Conservation (phyloP, 2,329 filamentous ascomycete genomes). For the Cercospora sp. region DNA sequence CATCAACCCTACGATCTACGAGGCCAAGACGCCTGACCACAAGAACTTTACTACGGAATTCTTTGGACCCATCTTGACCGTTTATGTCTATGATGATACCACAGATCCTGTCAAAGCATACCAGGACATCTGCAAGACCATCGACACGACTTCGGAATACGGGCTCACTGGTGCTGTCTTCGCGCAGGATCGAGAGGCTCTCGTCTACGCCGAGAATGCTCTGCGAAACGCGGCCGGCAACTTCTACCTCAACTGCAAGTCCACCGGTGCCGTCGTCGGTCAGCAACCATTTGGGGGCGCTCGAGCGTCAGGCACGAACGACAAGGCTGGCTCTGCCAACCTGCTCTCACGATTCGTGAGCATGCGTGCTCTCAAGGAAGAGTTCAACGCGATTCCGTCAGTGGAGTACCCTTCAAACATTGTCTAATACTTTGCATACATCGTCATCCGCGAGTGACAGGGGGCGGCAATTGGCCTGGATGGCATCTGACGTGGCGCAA, state of each 20-base stretch:
- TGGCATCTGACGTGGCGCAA: not conserved
- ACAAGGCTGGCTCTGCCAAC: conserved; percentile 58
- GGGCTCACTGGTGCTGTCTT: conserved; percentile 76
- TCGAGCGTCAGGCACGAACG: conserved; percentile 58
- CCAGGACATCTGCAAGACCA: conserved; percentile 58
- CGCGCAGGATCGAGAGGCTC: conserved; percentile 64
- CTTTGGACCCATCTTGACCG: conserved; percentile 74
- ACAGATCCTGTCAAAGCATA: conserved; percentile 54
- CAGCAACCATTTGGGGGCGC: conserved; percentile 52
- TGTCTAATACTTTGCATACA: not conserved
- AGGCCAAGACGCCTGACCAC: conserved; percentile 71
- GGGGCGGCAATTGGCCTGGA: not conserved
- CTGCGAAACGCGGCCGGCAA: conserved; percentile 75
- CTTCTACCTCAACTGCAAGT: conserved; percentile 86
- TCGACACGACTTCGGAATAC: conserved; percentile 74
- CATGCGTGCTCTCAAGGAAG: conserved; percentile 58
- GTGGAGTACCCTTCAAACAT: conserved; percentile 56
- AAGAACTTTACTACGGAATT: conserved; percentile 74
- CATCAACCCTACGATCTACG: conserved; percentile 80
- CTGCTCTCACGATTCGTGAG: conserved; percentile 56
- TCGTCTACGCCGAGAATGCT: conserved; percentile 68
- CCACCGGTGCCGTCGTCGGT: conserved; percentile 51
- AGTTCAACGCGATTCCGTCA: conserved; percentile 50
- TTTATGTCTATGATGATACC: conserved; percentile 75
- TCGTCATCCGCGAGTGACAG: not conserved